These are phyloP conservation scores for Candida palmyrensis DNA, from an alignment of 805 yeast genomes.

Conservation along the genomic window DNA sequence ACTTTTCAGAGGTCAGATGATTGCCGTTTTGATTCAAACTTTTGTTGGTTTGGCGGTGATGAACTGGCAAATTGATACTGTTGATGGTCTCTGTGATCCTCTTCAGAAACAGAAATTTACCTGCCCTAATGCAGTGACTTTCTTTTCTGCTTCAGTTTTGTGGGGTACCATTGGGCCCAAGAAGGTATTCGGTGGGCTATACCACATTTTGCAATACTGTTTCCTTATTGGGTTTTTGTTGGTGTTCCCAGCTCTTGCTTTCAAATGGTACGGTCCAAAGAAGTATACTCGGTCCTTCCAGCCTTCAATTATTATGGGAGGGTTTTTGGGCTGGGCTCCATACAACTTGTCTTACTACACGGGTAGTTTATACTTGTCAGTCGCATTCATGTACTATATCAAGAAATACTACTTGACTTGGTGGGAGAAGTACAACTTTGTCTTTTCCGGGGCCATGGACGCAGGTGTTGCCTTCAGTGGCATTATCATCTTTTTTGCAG, in stretches of 20 bases:
- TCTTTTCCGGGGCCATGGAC: slow-evolving; percentile 45
- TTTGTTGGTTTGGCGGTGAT: slow-evolving; percentile 23
- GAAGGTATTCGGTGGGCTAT: slow-evolving; percentile 26
- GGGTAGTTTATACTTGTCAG: slow-evolving; percentile 49
- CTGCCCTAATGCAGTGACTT: slow-evolving; percentile 24
- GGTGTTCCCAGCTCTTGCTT: slow-evolving; percentile 14
- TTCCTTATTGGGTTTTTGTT: slow-evolving; percentile 29
- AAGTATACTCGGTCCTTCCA: slow-evolving; percentile 19
- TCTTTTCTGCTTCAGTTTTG: slow-evolving; percentile 51
- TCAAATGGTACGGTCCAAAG: slow-evolving; percentile 13
- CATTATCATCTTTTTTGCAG: slow-evolving; percentile 50
- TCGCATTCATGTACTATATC: slow-evolving; percentile 46
- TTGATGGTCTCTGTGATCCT: slow-evolving; percentile 32
- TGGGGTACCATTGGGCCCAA: slow-evolving; percentile 60
- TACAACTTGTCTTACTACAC: slow-evolving; percentile 44
- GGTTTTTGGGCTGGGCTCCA: slow-evolving; percentile 40
- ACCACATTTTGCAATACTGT: slow-evolving; percentile 28
- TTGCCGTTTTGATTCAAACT: slow-evolving; percentile 18
- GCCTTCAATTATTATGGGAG: slow-evolving; percentile 40
- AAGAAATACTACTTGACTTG: slow-evolving; percentile 40
- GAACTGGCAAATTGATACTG: slow-evolving; percentile 27
- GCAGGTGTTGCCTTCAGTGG: slow-evolving; percentile 56
- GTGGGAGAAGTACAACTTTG: slow-evolving; percentile 68
- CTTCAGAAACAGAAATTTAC: slow-evolving; percentile 42
- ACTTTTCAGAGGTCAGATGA: slow-evolving; percentile 39